Percentiles rank a stretch among this genome's conserved stretches.
Evolutionary conservation across 192 early-diverging fungal species (phyloP).

Genomic region (Neocallimastix lanati): DNA sequence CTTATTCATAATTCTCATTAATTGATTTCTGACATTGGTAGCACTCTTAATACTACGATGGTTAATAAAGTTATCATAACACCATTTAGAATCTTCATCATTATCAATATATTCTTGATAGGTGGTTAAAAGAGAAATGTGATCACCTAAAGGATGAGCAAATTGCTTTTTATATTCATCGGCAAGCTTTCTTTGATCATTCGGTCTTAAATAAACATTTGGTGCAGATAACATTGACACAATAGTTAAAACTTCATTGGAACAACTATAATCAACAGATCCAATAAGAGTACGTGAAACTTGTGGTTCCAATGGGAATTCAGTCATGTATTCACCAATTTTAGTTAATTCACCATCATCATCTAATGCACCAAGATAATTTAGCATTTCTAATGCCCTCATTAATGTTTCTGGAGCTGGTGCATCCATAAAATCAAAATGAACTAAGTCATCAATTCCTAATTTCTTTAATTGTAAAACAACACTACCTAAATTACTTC

Average conservation of each 20-base stretch:
- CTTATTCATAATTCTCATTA: conserved; percentile 64
- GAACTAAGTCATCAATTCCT: conserved; percentile 90
- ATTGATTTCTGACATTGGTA: conserved; percentile 77
- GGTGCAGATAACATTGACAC: conserved; percentile 82
- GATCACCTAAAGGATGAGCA: conserved; percentile 86
- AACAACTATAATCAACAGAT: conserved; percentile 66
- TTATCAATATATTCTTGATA: conserved; percentile 75
- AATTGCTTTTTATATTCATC: conserved; percentile 85
- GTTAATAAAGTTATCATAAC: conserved; percentile 85
- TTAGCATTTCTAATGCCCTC: conserved; percentile 91
- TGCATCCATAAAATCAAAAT: conserved; percentile 99
- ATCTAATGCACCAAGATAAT: conserved; percentile 85
- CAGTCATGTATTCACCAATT: conserved; percentile 70
- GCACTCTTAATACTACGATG: conserved; percentile 73
- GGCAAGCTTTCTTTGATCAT: conserved; percentile 68
- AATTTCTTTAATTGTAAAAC: conserved; percentile 96
- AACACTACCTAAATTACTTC: conserved; percentile 87
- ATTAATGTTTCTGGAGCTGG: conserved; percentile 96
- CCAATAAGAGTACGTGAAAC: conserved; percentile 79
- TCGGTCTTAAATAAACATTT: conserved; percentile 74
- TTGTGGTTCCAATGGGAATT: conserved; percentile 95
- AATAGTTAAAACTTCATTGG: conserved; percentile 87
- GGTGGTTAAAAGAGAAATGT: conserved; percentile 86
- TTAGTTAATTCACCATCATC: conserved; percentile 86
- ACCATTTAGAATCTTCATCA: conserved; percentile 65